phyloP scores from a whole-genome alignment of 345 rosid species.

The Rhodamnia rubescens region DNA sequence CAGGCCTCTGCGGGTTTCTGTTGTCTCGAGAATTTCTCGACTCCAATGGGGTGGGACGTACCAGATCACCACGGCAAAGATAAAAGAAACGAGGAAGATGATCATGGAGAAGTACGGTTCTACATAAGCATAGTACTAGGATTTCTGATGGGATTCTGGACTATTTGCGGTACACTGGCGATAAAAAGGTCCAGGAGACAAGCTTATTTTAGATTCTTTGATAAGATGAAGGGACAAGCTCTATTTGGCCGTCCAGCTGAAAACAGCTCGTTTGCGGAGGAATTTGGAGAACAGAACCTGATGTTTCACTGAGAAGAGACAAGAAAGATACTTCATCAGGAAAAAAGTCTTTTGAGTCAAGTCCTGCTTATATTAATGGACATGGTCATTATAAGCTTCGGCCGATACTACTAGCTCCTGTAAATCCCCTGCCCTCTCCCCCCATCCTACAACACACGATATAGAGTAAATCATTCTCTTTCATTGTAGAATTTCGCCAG shows the following conservation, averaged over 20 bases:
- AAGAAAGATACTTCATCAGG: neutral
- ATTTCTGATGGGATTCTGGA: slow-evolving; percentile 11
- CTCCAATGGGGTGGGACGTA: neutral
- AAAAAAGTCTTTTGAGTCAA: neutral
- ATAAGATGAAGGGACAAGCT: slow-evolving; percentile 1
- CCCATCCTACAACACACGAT: neutral
- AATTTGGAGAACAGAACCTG: neutral
- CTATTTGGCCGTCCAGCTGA: neutral
- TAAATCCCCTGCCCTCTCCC: neutral
- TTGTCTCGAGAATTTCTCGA: neutral
- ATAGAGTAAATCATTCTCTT: neutral
- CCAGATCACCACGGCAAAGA: neutral
- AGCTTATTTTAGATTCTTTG: slow-evolving; percentile 11
- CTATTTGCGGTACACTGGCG: neutral
- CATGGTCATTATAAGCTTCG: neutral
- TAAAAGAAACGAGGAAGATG: neutral
- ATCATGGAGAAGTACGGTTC: neutral
- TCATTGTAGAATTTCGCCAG: neutral
- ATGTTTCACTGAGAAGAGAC: neutral
- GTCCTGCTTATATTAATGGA: neutral
- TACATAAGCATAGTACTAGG: slow-evolving; percentile 11
- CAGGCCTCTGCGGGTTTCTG: slow-evolving; percentile 10
- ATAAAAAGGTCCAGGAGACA: slow-evolving; percentile 9
- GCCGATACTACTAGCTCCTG: neutral
- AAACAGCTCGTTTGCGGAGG: neutral